Evolutionary conservation across 2,329 filamentous ascomycete genomes (phyloP).

Genomic region (Paecilomyces sp.): DNA sequence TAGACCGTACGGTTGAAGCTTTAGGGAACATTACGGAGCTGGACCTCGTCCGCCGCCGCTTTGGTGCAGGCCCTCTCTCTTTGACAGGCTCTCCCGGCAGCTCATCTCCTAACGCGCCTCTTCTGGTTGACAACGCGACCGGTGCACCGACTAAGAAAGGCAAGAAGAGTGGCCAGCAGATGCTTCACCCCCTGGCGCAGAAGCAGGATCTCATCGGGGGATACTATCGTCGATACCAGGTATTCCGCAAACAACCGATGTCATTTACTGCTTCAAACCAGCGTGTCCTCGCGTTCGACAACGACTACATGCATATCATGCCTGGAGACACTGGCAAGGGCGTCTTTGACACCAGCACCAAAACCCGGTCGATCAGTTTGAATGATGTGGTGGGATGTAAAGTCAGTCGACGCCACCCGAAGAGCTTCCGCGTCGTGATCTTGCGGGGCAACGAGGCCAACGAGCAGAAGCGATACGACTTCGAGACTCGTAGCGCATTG

Average conservation of each 20-base stretch:
- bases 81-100: conserved; percentile 53
- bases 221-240: conserved; percentile 56
- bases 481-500: conserved; percentile 51
- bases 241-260: conserved; percentile 59
- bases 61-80: conserved; percentile 53
- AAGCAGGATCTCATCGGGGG: conserved; percentile 41
- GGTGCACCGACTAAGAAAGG: conserved; percentile 33
- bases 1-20: conserved; percentile 59
- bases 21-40: conserved; percentile 54
- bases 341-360: conserved; percentile 39
- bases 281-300: conserved; percentile 55
- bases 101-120: conserved; percentile 57
- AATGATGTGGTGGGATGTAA: conserved; percentile 59
- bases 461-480: conserved; percentile 61
- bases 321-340: conserved; percentile 50
- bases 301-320: conserved; percentile 61
- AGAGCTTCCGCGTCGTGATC: conserved; percentile 56
- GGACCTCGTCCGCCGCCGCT: conserved; percentile 55
- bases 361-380: conserved; percentile 57
- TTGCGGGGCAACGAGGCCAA: conserved; percentile 54
- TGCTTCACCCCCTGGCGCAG: conserved; percentile 41
- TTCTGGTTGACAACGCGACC: conserved; percentile 42
- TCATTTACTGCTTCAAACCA: conserved; percentile 56
- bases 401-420: conserved; percentile 57
- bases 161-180: conserved; percentile 31